These are phyloP conservation scores for Pichia phayaonensis DNA, from an alignment of 805 yeast species.

Conservation along the genomic window DNA sequence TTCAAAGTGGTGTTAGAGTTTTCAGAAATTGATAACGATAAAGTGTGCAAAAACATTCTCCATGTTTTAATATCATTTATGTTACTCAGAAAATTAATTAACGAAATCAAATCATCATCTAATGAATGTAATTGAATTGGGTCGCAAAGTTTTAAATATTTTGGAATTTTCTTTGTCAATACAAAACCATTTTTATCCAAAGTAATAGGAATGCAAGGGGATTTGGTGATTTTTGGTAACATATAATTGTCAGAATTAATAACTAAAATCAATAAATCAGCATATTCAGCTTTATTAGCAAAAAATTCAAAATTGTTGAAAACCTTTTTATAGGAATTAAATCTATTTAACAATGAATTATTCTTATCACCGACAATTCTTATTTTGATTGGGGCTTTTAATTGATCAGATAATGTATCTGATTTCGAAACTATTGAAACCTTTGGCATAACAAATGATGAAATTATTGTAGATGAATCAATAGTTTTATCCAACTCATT, in stretches of 20 bases:
- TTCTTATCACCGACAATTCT: constrained; percentile 23
- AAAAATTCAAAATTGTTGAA: constrained; percentile 23
- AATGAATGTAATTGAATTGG: constrained; percentile 24
- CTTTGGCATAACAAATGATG: constrained; percentile 33
- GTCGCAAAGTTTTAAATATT: constrained; percentile 26
- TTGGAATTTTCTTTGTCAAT: constrained; percentile 8
- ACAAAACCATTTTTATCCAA: not conserved
- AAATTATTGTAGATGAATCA: constrained; percentile 24
- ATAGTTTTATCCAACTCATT: constrained; percentile 20
- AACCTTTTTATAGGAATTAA: constrained; percentile 23
- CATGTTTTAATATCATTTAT: constrained; percentile 15
- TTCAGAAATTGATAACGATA: not conserved
- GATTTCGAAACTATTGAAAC: constrained; percentile 21
- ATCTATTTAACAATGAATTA: constrained; percentile 17
- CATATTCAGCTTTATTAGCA: constrained; percentile 11
- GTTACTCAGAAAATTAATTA: constrained; percentile 27
- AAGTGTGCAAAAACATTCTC: constrained; percentile 7
- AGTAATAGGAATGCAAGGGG: constrained; percentile 8
- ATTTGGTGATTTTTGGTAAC: constrained; percentile 17
- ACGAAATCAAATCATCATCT: constrained; percentile 24
- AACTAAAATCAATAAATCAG: constrained; percentile 23
- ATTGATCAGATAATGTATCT: not conserved
- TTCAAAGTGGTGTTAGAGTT: not conserved
- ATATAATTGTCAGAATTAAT: constrained; percentile 24
- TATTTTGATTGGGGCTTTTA: constrained; percentile 12